Evolutionary conservation across 257 asterid genomes (phyloP).

Genomic region (Capsicum pubescens): DNA sequence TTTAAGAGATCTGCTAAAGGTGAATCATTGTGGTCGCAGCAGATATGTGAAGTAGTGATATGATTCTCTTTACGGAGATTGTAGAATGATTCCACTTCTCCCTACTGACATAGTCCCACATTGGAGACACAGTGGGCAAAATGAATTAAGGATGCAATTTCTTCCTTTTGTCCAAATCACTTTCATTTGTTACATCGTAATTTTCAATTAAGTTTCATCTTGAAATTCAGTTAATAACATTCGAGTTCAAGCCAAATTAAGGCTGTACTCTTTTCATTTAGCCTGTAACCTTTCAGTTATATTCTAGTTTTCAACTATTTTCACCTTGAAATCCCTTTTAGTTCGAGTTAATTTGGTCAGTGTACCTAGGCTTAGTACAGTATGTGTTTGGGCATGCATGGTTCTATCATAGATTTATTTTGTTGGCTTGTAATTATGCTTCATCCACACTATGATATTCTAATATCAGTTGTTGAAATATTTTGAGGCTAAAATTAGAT

Average conservation of each 20-base stretch:
- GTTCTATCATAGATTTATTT: background rate
- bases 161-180: too few species aligned
- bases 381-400: constrained; percentile 8
- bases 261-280: too few species aligned
- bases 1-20: background rate
- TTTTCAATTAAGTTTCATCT: too few species aligned
- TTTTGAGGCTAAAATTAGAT: constrained; percentile 15
- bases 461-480: background rate
- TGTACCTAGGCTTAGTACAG: background rate
- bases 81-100: too few species aligned
- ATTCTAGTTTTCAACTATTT: too few species aligned
- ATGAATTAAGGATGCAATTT: too few species aligned
- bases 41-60: background rate
- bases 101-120: too few species aligned
- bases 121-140: too few species aligned
- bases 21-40: background rate
- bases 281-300: too few species aligned
- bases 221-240: too few species aligned
- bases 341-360: background rate
- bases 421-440: background rate
- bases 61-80: background rate
- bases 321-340: constrained; percentile 4
- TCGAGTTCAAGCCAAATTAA: too few species aligned
- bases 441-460: background rate
- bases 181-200: too few species aligned